Base-by-base conservation (phyloP, 2,329 filamentous ascomycete species). In the Cordyceps cateniannulata region DNA sequence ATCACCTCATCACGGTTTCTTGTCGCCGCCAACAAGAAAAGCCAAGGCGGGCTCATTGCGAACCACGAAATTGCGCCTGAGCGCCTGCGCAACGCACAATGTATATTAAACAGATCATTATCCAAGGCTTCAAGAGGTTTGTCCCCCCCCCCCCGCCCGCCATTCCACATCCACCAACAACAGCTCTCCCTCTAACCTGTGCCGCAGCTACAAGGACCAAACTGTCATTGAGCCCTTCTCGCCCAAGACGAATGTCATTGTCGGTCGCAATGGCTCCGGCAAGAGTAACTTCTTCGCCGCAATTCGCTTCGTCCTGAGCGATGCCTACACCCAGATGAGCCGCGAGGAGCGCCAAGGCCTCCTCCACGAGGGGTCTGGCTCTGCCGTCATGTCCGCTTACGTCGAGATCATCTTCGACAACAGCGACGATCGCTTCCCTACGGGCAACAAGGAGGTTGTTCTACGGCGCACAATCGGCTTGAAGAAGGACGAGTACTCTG, bases 81-180 rank as follows among this genome's bases (percentile, higher is more conserved):
- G 73, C 72, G 72, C 71, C 69, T 65, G 70, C 71, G 69, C 68
- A 70, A 67, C 67, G 70, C 74, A 81, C 69, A 72, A 96, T 97
- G 93, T 95, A 96, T 81, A 97, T 99, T 84, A 99, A 99, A 77
- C 95, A 99, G 80, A 97, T 98, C 75, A 98, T 97, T 76, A 98
- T 99, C 73, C 95, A 99, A 76, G 95, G 95, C 86, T 99, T 99
- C 80, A 99, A 99, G 79, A 97, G 92, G 92, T 96, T 76, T 67
- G 76, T 71, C 61, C 57, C 48, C 50, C 54, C 44, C 53, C 40
- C 27, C 51, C 57, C 48, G 51, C 54, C 44, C 53, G 40, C 27
- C 51, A n/a, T 38, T 24, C 57, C 56, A 14, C 29, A 3, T 14
- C 27, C 25, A 54, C 44, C n/a, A 42, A 52, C 25, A 45, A 22